A percentile compares a stretch with the other conserved stretches of the same genome.
Conservation (phyloP, 257 asterid genomes). For the Coffea eugenioides region DNA sequence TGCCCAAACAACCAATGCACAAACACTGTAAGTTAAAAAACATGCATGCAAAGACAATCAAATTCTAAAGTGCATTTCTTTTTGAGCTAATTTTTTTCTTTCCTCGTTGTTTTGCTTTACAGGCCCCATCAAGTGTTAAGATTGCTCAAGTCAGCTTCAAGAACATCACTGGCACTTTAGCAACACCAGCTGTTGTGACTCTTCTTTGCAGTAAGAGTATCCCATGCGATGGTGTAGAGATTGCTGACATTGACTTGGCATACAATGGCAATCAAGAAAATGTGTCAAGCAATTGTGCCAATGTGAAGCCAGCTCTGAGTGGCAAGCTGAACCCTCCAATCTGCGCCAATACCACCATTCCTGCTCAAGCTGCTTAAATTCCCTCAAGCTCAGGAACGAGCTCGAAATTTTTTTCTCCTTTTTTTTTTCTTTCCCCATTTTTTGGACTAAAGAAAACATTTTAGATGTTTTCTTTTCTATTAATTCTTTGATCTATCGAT, state of each 20-base stretch:
- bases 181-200: constrained; percentile 18
- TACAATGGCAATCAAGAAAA: constrained; percentile 35
- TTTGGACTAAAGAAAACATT: no score
- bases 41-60: neutral
- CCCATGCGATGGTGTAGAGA: constrained; percentile 41
- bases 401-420: neutral
- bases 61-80: no score
- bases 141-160: constrained; percentile 22
- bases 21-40: neutral
- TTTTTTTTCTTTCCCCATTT: neutral
- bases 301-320: constrained; percentile 31
- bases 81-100: neutral
- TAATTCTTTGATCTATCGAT: neutral
- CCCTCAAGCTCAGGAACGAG: neutral
- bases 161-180: constrained; percentile 40
- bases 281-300: constrained; percentile 33
- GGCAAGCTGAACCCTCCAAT: constrained; percentile 44
- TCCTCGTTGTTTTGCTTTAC: neutral
- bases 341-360: constrained; percentile 9
- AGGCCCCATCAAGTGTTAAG: constrained; percentile 27
- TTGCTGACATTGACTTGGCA: constrained; percentile 41
- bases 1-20: constrained; percentile 24
- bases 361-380: no score
- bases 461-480: neutral
- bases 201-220: constrained; percentile 39